These are phyloP conservation scores for Stemphylium beticola DNA, from an alignment of 2,329 filamentous ascomycete species.

Conservation along the genomic window DNA sequence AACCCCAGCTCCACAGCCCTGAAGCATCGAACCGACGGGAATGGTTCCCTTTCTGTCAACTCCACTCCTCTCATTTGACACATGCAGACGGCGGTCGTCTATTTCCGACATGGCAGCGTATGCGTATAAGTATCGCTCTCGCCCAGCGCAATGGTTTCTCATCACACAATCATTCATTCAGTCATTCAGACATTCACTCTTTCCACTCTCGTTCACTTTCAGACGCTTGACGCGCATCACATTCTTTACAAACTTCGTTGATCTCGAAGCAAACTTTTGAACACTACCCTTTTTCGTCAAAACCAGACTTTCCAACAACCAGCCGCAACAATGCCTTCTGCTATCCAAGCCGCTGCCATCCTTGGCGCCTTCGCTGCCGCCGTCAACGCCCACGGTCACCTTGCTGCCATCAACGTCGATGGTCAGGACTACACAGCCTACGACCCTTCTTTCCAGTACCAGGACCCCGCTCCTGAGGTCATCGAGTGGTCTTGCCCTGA, in stretches of 20 bases:
- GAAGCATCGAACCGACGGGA: conserved; percentile 19
- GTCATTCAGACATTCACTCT: conserved; percentile 26
- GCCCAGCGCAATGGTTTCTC: conserved; percentile 4
- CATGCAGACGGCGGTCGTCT: conserved; percentile 8
- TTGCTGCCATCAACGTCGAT: conserved; percentile 53
- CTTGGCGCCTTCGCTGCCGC: conserved; percentile 45
- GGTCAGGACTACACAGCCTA: conserved; percentile 55
- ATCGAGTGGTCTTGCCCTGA: conserved; percentile 62
- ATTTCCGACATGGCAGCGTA: conserved; percentile 9
- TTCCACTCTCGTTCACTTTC: conserved; percentile 34
- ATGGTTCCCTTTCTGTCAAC: conserved; percentile 13
- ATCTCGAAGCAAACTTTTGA: conserved; percentile 29
- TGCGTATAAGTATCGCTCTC: conserved; percentile 22
- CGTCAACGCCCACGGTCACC: conserved; percentile 54
- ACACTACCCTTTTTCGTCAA: conserved; percentile 16
- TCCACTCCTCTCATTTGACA: conserved; percentile 15
- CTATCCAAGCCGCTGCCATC: conserved; percentile 39
- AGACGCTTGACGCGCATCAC: conserved; percentile 35
- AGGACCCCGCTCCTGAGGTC: conserved; percentile 41
- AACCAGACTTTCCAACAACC: conserved; percentile 9
- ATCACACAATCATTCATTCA: conserved; percentile 11
- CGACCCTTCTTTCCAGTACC: conserved; percentile 50
- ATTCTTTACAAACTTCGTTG: conserved; percentile 35
- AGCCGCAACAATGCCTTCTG: conserved; percentile 36
- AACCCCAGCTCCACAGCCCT: conserved; percentile 10